Base-by-base conservation (phyloP, 352 stramenopile genomes). In the Globisporangium nagaii region DNA sequence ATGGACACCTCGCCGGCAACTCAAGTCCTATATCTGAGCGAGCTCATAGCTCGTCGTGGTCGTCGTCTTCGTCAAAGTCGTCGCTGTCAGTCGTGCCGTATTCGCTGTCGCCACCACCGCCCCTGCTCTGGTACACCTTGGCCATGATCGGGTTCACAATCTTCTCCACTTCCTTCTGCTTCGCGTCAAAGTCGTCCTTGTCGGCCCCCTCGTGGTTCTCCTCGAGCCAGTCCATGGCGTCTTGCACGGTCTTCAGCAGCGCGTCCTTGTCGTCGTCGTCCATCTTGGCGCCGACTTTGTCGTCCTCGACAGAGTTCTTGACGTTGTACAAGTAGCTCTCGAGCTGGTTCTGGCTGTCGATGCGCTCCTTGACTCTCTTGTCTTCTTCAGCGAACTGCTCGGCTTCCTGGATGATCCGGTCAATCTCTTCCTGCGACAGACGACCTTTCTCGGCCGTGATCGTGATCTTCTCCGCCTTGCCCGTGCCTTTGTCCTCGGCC, bases 91-190 rank as follows among this genome's bases (percentile, higher is more conserved):
- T n/a, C n/a, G n/a, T n/a, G n/a, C n/a, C n/a, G n/a, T n/a, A n/a
- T n/a, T n/a, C n/a, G n/a, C n/a, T n/a, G n/a, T n/a, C n/a, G n/a
- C n/a, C n/a, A n/a, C n/a, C 79, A 49, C 71, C 80, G 58, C 82
- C 86, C 30, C 73, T 68, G n/a, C 71, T 61, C 75, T 95, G 76
- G 83, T 99, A 99, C 37, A 99, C 76, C 73, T 98, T 98, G 61
- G 87, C 81, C 90, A 99, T 98, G 79, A 99, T 99, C 31, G 97
- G 97, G 80, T 99, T 99, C 3, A 88, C 90, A 30, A 98, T 63
- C 76, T 97, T 93, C 83, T 99, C 97, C 27, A 99, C 86, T 75
- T 99, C 97, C 83, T 99, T 99, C 74, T 98, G 93, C 87, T 99
- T 98, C 20, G 60, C 83, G 56, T 94, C 84, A 61, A 95, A 99